Conservation (phyloP, 352 stramenopile genomes). For the Globisporangium echinulatum region DNA sequence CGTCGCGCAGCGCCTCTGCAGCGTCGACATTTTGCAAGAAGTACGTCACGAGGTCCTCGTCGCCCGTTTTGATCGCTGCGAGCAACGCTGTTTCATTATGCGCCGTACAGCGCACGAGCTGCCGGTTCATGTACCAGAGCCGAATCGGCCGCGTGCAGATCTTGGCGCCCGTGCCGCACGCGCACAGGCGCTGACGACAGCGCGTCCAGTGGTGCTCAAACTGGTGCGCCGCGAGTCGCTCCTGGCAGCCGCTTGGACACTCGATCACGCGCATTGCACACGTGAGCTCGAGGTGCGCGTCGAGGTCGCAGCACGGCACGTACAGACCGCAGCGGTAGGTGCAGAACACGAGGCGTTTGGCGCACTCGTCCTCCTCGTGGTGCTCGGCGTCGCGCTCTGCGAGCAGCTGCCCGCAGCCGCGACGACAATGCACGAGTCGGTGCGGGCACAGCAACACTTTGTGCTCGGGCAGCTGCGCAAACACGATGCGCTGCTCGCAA, state of each 20-base stretch:
- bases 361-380: constrained; percentile 47
- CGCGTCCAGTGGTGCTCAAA: constrained; percentile 49
- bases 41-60: constrained; percentile 58
- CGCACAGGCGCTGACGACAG: constrained; percentile 56
- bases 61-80: constrained; percentile 51
- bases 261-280: constrained; percentile 55
- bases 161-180: constrained; percentile 46
- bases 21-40: constrained; percentile 44
- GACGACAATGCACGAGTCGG: constrained; percentile 44
- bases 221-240: constrained; percentile 55
- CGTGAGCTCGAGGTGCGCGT: constrained; percentile 32
- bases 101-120: constrained; percentile 38
- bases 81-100: constrained; percentile 52
- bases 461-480: constrained; percentile 34
- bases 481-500: constrained; percentile 33
- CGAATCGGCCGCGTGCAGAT: constrained; percentile 50
- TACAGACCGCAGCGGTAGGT: constrained; percentile 46
- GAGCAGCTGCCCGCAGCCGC: constrained; percentile 40
- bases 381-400: constrained; percentile 27
- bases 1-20: constrained; percentile 29
- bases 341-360: constrained; percentile 38
- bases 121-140: constrained; percentile 37
- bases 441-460: constrained; percentile 37
- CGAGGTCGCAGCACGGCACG: constrained; percentile 23
- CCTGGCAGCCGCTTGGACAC: constrained; percentile 52